Evolutionary conservation across 2,329 filamentous ascomycete genomes (phyloP), one percentile per base, ranked within the genome.

Genomic region (Fonsecaea pedrosoi): DNA sequence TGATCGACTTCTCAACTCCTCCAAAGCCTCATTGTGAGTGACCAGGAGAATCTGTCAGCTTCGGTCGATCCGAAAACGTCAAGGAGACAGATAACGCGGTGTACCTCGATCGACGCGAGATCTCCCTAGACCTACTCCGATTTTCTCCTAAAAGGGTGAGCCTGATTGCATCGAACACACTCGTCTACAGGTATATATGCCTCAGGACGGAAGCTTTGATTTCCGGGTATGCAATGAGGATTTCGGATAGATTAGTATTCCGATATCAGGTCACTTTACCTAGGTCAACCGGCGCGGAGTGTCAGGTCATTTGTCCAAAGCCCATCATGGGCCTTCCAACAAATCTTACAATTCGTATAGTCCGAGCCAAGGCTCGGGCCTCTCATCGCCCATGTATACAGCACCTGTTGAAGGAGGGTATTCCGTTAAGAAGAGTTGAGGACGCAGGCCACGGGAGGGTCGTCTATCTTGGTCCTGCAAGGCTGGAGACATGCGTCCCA

Each of bases 51-150:
- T 45, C 38, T 48, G 30, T 32, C 32, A n/a, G 30, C 30, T 42
- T 25, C 18, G 7, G 6, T 18, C 37, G 13, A 54, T 53, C 61
- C 61, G 61, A 64, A 58, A 59, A 64, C 61, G 61, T 55, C 54
- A 12, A 25, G 30, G 8, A 50, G 37, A 32, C 53, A 50, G 21
- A 25, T 10, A 4, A 50, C 21, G 3, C 45, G 45, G 21, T 1
- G 9, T 21, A 12, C 10, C 45, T 30, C 12, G 12, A 8, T 25
- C 2, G 3, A 30, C 12, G 45, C 4, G 30, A 25, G 18, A 30
- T 50, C 35, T 64, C 38, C 40, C 54, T 55, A 7, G 2, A 42
- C 35, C 32, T 37, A 12, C 54, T 64, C 61, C 61, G 38, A 10
- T 32, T 59, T 59, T 35, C 40, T 54, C 60, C 53, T 62, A 10